A percentile compares a stretch with the other conserved stretches of the same genome.
These are phyloP conservation scores for Ustilago nuda DNA, from an alignment of 1,284 basidiomycete genomes.

Conservation along the genomic window DNA sequence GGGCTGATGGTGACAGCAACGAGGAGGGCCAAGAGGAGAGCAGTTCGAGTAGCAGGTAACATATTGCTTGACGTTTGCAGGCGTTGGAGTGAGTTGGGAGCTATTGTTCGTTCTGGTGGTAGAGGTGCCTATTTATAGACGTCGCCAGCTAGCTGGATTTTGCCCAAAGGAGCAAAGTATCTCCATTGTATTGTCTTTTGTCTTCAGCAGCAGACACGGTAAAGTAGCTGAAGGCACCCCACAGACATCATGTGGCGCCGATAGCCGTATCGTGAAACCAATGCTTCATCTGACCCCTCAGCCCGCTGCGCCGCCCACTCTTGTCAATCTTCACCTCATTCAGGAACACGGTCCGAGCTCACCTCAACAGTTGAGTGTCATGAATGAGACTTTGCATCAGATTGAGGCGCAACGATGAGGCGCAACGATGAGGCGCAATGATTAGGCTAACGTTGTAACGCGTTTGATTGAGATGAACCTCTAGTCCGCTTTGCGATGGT, in stretches of 20 bases:
- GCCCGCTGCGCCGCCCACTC: neutral
- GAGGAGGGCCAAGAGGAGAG: slow-evolving; percentile 18
- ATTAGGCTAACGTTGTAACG: no score
- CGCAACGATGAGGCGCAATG: neutral
- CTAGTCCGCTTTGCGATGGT: slow-evolving; percentile 40
- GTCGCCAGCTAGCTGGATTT: no score
- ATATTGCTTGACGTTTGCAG: neutral
- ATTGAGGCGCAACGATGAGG: neutral
- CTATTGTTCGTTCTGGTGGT: no score
- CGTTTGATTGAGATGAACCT: neutral
- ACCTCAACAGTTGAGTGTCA: neutral
- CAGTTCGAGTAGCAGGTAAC: slow-evolving; percentile 4
- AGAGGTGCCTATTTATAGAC: neutral
- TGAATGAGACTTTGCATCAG: neutral
- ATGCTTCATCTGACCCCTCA: neutral
- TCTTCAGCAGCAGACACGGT: no score
- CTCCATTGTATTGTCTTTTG: neutral
- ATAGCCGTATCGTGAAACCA: neutral
- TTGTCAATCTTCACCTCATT: neutral
- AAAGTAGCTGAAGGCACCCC: neutral
- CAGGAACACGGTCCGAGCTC: slow-evolving; percentile 3
- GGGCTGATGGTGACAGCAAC: slow-evolving; percentile 11
- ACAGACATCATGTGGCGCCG: neutral
- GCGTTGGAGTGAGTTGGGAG: neutral
- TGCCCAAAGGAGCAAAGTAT: neutral